These are phyloP conservation scores for Aspergillus tubingensis DNA, from an alignment of 2,329 filamentous ascomycete species.

Conservation along the genomic window DNA sequence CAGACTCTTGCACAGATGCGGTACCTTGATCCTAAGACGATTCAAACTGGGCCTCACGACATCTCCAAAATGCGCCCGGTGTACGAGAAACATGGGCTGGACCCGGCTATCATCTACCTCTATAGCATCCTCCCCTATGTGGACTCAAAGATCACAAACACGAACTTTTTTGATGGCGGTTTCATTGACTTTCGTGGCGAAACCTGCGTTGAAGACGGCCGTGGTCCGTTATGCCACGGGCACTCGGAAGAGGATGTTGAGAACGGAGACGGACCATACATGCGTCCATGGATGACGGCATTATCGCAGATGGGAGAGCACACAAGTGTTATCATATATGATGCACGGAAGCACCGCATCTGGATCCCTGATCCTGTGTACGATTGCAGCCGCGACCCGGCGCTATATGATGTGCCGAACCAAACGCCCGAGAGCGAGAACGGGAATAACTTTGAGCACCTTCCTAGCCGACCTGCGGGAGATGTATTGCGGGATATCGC, in stretches of 20 bases:
- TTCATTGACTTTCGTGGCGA: conserved; percentile 8
- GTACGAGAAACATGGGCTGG: conserved; percentile 1
- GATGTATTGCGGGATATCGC: conserved; percentile 22
- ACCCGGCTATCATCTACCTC: conserved; percentile 13
- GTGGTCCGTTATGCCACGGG: conserved; percentile 6
- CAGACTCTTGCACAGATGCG: conserved; percentile 30
- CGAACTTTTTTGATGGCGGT: conserved; percentile 7
- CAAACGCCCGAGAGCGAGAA: conserved; percentile 10
- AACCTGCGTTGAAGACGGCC: background rate
- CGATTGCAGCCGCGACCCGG: conserved; percentile 11
- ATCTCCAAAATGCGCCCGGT: conserved; percentile 17
- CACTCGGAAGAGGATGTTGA: background rate
- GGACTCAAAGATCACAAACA: background rate
- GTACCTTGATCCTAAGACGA: conserved; percentile 21
- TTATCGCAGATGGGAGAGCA: conserved; percentile 30
- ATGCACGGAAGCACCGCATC: conserved; percentile 27
- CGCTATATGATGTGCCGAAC: background rate
- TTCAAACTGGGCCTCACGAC: conserved; percentile 12
- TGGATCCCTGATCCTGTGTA: conserved; percentile 21
- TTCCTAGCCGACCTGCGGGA: conserved; percentile 16
- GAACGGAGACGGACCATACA: conserved; percentile 24
- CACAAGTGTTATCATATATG: conserved; percentile 28
- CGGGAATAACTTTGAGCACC: conserved; percentile 15
- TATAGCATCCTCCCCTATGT: conserved; percentile 24
- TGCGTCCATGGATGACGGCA: conserved; percentile 34